Base-by-base conservation (phyloP, 2,329 filamentous ascomycete species). In the Cryphonectria parasitica region DNA sequence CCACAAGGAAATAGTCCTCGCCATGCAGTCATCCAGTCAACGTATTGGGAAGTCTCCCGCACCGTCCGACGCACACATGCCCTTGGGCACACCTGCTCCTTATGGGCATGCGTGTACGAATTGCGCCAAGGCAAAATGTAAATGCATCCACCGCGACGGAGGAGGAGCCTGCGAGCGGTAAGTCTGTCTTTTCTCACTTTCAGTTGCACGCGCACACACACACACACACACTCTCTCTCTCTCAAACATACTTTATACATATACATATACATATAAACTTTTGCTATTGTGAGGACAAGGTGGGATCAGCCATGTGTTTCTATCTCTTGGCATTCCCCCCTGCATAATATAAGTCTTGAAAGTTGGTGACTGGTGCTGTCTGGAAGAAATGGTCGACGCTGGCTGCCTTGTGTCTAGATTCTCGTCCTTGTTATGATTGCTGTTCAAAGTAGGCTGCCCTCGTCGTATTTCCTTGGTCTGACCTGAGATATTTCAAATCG, bases 21-120 rank as follows among this genome's bases (percentile, higher is more conserved):
- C 25, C 31, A 68, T 68, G 66, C 58, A 63, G 36, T 39, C 66
- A 11, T 19, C 60, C 28, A 54, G n/a, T 41, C 43, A 43, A 13
- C 8, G 45, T 36, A 25, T 62, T 25, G 43, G 41, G 13, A 66
- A 56, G 43, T 25, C 61, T 7, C 61, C 64, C 17, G 17, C 64
- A 36, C 25, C 31, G 8, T 34, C 58, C 6, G 52, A 41, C 28
- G 13, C 28, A 7, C 22, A 25, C 15, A 39, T n/a, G 36, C 22
- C 45, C 7, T 65, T 64, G 10, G 72, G 75, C 41, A 73, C 73
- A 11, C 73, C 73, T 41, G 76, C 76, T 19, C 73, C 73, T 49
- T 85, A 85, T 71, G 83, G 83, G 41, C 78, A 82, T 39, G 83
- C 84, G 2, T 85, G 84, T 72, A 80, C 79, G 52, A 85, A 84